These are phyloP conservation scores for Galerina marginata DNA, from an alignment of 768 basidiomycete species.

Conservation along the genomic window DNA sequence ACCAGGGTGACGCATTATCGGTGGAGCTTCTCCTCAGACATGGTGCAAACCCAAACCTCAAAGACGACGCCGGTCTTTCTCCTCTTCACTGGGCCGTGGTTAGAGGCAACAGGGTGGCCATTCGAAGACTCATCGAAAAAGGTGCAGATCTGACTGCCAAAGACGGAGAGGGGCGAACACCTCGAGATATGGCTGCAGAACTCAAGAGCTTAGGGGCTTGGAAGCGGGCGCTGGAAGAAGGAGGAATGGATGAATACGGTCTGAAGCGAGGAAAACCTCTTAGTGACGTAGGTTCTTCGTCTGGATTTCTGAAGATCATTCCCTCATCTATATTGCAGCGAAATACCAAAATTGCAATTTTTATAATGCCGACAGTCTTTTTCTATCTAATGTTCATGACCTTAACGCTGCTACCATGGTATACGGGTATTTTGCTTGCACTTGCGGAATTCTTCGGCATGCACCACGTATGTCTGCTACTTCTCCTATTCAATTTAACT, in stretches of 20 bases:
- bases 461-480: slow-evolving; percentile 77
- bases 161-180: slow-evolving; percentile 85
- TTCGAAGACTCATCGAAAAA: slow-evolving; percentile 82
- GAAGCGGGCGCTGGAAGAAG: slow-evolving; percentile 88
- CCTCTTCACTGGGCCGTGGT: slow-evolving; percentile 99
- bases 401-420: slow-evolving; percentile 85
- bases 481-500: slow-evolving; percentile 15
- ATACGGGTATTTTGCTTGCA: slow-evolving; percentile 83
- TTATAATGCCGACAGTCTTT: slow-evolving; percentile 77
- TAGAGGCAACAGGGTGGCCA: slow-evolving; percentile 88
- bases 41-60: slow-evolving; percentile 77
- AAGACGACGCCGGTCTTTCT: slow-evolving; percentile 83
- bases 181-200: slow-evolving; percentile 94
- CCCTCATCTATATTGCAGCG: slow-evolving; percentile 47
- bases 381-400: slow-evolving; percentile 87
- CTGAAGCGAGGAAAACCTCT: slow-evolving; percentile 68
- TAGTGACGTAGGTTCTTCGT: slow-evolving; percentile 57
- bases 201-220: slow-evolving; percentile 91
- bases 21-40: slow-evolving; percentile 90
- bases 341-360: slow-evolving; percentile 82
- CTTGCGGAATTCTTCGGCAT: slow-evolving; percentile 89
- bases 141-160: slow-evolving; percentile 83
- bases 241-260: slow-evolving; percentile 81
- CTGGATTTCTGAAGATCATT: neutral
- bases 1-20: slow-evolving; percentile 96